Evolutionary conservation across 2,329 filamentous ascomycete species (phyloP), one percentile per base, ranked within the genome.

Genomic region (Cadophora gregata): DNA sequence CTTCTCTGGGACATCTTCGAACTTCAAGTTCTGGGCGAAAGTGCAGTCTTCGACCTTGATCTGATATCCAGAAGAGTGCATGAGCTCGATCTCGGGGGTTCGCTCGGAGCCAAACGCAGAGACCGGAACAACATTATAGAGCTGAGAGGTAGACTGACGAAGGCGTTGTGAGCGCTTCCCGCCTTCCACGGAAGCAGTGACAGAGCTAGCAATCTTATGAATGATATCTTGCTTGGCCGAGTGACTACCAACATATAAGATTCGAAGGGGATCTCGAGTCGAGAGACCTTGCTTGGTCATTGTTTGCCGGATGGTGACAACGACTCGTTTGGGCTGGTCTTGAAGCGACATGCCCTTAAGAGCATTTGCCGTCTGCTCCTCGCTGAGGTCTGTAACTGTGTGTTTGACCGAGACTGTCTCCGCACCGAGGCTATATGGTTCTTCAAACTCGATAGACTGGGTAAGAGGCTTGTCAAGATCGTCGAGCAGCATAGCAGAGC

Each of bases 101-200:
- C 78, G 77, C 53, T 78, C 74, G 14, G 80, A 80, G 12, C 82
- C 82, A 72, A 84, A 84, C 1, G 81, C 80, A 3, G 82, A 81
- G 63, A 84, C 80, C 19, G 82, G 82, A 53, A 85, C 80, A 51
- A 85, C 82, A 74, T 83, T 85, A 75, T 83, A 85, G 36, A 84
- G 75, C 33, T 81, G 81, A 51, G 82, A 82, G 19, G 74, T 72
- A 58, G 78, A 75, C 10, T 75, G 73, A 29, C 75, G 75, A 60
- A 76, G 72, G 12, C 71, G 63, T 55, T 76, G 70, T 63, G 74
- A 73, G 47, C 74, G 71, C 45, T 77, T 78, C 8, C 76, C 66
- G 33, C 69, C 72, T 33, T 76, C 71, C 9, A 75, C 75, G 10
- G 81, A 81, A 12, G 80, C 81, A 67, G 80, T 80, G 56, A 83